Evolutionary conservation across 1,139 yeast species (phyloP), one percentile per base, ranked within the genome.

Genomic region (Hansenula sp.): DNA sequence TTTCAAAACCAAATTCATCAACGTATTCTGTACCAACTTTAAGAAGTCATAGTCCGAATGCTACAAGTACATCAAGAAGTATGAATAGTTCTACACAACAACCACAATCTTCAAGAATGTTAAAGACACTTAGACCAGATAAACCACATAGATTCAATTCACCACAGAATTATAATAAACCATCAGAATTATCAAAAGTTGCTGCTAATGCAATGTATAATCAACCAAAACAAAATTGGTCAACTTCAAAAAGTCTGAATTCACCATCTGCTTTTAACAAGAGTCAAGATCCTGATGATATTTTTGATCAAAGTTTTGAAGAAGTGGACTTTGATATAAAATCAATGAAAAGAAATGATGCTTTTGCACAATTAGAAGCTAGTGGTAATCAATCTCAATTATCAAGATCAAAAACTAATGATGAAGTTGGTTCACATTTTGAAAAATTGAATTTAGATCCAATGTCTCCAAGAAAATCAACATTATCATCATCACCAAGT

Each of bases 131-230:
- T n/a, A 42, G 62, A 32, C 37, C 55, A 18, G 57, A 53, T 18
- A 51, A 43, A 40, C 59, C 38, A 28, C 44, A 46, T 29, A 46
- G 34, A 34, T 38, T 48, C 33, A 45, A 42, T 35, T 17, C 38
- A 24, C 45, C 38, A 30, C 30, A 32, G 18, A 51, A 42, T 41
- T 48, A 45, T 41, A 57, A 57, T 6, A 17, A 33, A 42, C 70
- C 75, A 3, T 62, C 66, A 13, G 53, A 60, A 7, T 37, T 47
- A 26, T 69, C 73, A 4, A 63, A 56, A 41, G 55, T 60, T 29
- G 82, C 82, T 2, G 82, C 82, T 1, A 65, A 64, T 32, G 51
- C 67, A 2, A 66, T 72, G 16, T 72, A 78, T 72, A 57, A 50
- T 24, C 60, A 57, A 44, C 52, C 47, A 10, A 37, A 29, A 12